These are phyloP conservation scores for Coniosporium apollinis DNA, from an alignment of 495 filamentous ascomycete species.

Conservation along the genomic window DNA sequence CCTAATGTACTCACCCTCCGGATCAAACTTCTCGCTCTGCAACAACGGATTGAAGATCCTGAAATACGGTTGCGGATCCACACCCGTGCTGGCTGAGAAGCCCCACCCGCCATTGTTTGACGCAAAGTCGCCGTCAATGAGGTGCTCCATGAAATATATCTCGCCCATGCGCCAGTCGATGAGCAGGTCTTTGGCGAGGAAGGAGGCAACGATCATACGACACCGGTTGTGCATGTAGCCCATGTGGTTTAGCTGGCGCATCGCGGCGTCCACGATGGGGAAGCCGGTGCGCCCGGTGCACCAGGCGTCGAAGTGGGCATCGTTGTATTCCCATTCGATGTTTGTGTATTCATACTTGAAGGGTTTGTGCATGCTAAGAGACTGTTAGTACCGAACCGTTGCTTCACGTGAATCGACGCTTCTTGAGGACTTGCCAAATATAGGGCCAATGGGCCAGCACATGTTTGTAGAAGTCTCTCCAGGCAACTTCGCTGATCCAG, in stretches of 20 bases:
- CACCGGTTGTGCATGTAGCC: constrained; percentile 86
- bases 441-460: constrained; percentile 78
- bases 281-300: constrained; percentile 61
- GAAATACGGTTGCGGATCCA: constrained; percentile 87
- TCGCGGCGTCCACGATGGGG: constrained; percentile 82
- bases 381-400: constrained; percentile 13
- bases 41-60: constrained; percentile 76
- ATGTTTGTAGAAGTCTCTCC: constrained; percentile 89
- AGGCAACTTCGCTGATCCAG: constrained; percentile 82
- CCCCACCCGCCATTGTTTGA: constrained; percentile 91
- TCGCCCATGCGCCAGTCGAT: constrained; percentile 88
- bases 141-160: constrained; percentile 70
- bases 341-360: constrained; percentile 79
- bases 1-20: constrained; percentile 49
- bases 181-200: constrained; percentile 72
- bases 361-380: constrained; percentile 68
- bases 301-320: constrained; percentile 54
- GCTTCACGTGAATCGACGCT: constrained; percentile 1
- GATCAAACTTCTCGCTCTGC: constrained; percentile 75
- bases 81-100: constrained; percentile 61
- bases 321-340: constrained; percentile 66
- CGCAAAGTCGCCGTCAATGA: constrained; percentile 87
- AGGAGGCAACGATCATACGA: constrained; percentile 78
- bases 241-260: constrained; percentile 58
- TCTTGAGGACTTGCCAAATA: constrained; percentile 42